A percentile compares a stretch with the other conserved stretches of the same genome.
Evolutionary conservation across 2,329 filamentous ascomycete genomes (phyloP).

Genomic region (Canariomyces notabilis): DNA sequence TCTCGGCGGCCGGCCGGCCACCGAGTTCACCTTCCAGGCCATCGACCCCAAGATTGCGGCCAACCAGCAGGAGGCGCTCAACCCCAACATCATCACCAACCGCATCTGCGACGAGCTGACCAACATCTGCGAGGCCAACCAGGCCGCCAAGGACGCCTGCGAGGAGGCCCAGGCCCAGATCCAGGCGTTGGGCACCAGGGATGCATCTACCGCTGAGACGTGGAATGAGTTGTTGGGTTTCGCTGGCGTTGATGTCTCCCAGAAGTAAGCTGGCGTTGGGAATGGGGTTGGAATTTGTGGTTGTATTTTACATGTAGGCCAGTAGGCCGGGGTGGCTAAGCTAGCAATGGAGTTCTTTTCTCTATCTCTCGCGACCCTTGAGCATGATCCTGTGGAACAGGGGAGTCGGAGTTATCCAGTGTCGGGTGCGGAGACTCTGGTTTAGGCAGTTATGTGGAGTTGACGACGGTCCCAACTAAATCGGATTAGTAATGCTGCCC

Average conservation of each 20-base stretch:
- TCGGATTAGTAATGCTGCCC: no score
- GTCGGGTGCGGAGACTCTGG: no score
- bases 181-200: slow-evolving; percentile 30
- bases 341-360: background rate
- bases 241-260: slow-evolving; percentile 30
- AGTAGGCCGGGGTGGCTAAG: background rate
- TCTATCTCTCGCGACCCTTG: background rate
- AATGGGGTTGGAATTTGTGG: background rate
- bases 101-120: slow-evolving; percentile 64
- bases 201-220: slow-evolving; percentile 34
- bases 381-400: no score
- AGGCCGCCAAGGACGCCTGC: slow-evolving; percentile 52
- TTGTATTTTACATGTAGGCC: no score
- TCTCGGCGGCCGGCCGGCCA: slow-evolving; percentile 49
- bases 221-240: slow-evolving; percentile 41
- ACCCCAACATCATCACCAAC: slow-evolving; percentile 71
- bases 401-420: no score
- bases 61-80: slow-evolving; percentile 62
- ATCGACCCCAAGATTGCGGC: slow-evolving; percentile 56
- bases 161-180: slow-evolving; percentile 43
- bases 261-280: background rate
- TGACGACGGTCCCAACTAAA: no score
- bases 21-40: slow-evolving; percentile 64
- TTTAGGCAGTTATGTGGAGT: no score
- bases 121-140: slow-evolving; percentile 61